Evolutionary conservation across 2,329 filamentous ascomycete genomes (phyloP), one percentile per base, ranked within the genome.

Genomic region (Lachnum nothofagi): DNA sequence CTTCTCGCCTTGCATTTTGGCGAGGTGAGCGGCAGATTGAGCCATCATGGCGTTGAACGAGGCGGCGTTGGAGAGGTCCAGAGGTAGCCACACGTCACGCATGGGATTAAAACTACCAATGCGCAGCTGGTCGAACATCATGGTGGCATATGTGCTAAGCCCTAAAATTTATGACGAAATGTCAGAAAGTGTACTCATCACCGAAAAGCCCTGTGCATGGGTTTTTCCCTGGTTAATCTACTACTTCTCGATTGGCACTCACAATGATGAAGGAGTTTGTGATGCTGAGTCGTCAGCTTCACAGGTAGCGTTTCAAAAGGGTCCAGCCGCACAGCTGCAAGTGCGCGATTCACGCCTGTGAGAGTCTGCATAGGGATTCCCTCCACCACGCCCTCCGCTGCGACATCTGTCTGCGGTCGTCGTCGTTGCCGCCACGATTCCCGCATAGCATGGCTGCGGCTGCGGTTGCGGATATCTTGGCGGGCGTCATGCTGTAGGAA

Each of bases 1-100:
- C 6, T 45, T 55, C 0, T 61, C 59, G 0, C 62, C 63, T 20
- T 68, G 64, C 45, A 68, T 59, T 3, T 66, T 60, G 27, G 65
- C 60, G 1, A 70, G 49, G 40, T 71, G 69, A 0, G 68, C 67
- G 1, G 69, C 68, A 2, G 69, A 65, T 46, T 71, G 69, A 1
- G 69, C 68, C 66, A 71, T 69, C 34, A 70, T 64, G 16, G 62
- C 63, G 34, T 70, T 69, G 53, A 70, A 70, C 1, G 67, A 68
- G 4, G 68, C 66, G 2, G 67, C 61, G 45, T 71, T 70, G 4
- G 69, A 70, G 14, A 71, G 55, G 39, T 71, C 68, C 2, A 70
- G 52, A 0, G 69, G 67, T 22, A 68, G 58, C 65, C 67, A 71
- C 24, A 71, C 66, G 39, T 71, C 68, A 12, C 63, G 64, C 64